These are phyloP conservation scores for Cryptococcus sp. DNA, from an alignment of 1,284 basidiomycete genomes.

Conservation along the genomic window DNA sequence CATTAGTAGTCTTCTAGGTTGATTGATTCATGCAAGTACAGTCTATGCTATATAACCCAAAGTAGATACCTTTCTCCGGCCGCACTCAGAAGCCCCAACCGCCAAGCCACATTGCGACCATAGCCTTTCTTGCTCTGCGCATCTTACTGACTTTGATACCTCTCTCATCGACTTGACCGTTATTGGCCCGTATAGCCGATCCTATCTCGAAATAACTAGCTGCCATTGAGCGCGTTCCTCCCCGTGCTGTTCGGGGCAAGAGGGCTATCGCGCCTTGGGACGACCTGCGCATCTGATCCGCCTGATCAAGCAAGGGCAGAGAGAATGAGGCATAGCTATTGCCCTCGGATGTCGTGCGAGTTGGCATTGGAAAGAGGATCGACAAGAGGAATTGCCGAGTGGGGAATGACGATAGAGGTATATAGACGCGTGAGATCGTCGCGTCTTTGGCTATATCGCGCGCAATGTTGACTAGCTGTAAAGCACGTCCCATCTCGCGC, in stretches of 20 bases:
- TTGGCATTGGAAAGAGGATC: conserved; percentile 18
- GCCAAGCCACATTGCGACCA: conserved; percentile 38
- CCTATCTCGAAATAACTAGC: conserved; percentile 52
- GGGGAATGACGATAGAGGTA: conserved; percentile 47
- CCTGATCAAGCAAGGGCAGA: conserved; percentile 36
- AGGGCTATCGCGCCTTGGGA: conserved; percentile 38
- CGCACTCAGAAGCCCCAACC: background rate
- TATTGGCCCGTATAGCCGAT: conserved; percentile 24
- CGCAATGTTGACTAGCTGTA: conserved; percentile 55
- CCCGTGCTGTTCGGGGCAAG: conserved; percentile 45
- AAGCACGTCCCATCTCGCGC: conserved; percentile 52
- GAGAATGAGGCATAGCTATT: conserved; percentile 32
- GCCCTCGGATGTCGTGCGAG: background rate
- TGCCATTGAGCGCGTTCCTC: conserved; percentile 49
- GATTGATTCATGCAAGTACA: no score
- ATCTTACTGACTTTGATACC: conserved; percentile 42
- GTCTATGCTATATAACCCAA: no score
- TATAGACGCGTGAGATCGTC: conserved; percentile 49
- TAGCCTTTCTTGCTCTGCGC: conserved; percentile 33
- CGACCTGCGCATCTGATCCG: conserved; percentile 32
- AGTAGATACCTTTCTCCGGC: no score
- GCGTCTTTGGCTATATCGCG: conserved; percentile 53
- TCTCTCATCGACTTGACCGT: conserved; percentile 29
- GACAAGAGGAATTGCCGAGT: background rate
- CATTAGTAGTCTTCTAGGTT: no score